phyloP scores from a whole-genome alignment of 495 filamentous ascomycete species.

The Xylaria scruposa region DNA sequence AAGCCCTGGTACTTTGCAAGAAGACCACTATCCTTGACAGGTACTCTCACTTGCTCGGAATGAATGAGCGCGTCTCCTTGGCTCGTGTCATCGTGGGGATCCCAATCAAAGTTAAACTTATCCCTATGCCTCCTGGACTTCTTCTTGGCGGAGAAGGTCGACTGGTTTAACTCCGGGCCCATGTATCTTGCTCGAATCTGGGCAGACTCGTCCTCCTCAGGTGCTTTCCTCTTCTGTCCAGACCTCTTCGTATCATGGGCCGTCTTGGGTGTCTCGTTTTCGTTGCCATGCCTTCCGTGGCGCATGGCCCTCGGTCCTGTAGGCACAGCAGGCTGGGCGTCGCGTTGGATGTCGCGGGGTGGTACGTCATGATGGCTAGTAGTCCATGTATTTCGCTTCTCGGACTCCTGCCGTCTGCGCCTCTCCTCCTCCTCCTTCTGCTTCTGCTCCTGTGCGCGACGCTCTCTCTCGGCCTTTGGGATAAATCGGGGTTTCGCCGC shows the following conservation, averaged over 20 bases:
- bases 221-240: constrained; percentile 61
- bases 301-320: constrained; percentile 84
- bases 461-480: constrained; percentile 87
- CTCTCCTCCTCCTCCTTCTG: constrained; percentile 77
- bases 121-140: constrained; percentile 92
- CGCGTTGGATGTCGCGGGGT: constrained; percentile 29
- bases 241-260: constrained; percentile 40
- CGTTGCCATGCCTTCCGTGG: constrained; percentile 59
- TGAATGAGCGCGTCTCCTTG: constrained; percentile 89
- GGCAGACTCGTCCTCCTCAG: constrained; percentile 77
- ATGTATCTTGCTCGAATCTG: constrained; percentile 87
- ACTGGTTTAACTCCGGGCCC: constrained; percentile 86
- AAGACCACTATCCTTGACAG: constrained; percentile 79
- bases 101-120: constrained; percentile 99
- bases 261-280: constrained; percentile 51
- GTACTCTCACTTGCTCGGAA: constrained; percentile 58
- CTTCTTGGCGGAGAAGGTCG: constrained; percentile 94
- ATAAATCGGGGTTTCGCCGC: constrained; percentile 87
- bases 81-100: constrained; percentile 93
- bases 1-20: constrained; percentile 87
- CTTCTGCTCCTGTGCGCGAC: constrained; percentile 81
- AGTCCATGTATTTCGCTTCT: constrained; percentile 25
- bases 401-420: constrained; percentile 54
- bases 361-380: constrained; percentile 37
- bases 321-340: constrained; percentile 54